phyloP scores from a whole-genome alignment of 2,329 filamentous ascomycete genomes.

The Trichoderma hamatum region DNA sequence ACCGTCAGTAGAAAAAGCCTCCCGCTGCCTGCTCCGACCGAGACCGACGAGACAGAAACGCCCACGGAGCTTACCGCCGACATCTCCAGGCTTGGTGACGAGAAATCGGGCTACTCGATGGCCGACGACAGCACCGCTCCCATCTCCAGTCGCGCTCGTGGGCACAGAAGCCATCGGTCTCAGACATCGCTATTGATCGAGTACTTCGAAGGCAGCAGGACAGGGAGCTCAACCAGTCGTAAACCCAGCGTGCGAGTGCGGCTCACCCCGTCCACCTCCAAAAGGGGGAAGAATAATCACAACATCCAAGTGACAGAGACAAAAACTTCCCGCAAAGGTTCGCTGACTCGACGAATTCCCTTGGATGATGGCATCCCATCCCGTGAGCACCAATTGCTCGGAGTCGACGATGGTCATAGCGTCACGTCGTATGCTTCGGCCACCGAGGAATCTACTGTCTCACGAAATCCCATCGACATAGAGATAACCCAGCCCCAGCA shows the following conservation, averaged over 20 bases:
- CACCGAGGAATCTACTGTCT: conserved; percentile 78
- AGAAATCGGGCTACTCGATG: conserved; percentile 76
- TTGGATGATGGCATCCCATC: conserved; percentile 45
- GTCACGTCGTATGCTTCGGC: conserved; percentile 76
- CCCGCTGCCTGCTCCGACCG: conserved; percentile 78
- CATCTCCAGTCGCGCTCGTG: conserved; percentile 83
- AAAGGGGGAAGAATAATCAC: conserved; percentile 64
- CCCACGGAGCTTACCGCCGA: conserved; percentile 67
- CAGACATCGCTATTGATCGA: conserved; percentile 93
- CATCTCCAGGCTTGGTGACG: conserved; percentile 67
- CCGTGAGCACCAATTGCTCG: conserved; percentile 48
- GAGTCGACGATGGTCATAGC: conserved; percentile 65
- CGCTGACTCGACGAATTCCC: conserved; percentile 57
- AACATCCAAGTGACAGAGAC: conserved; percentile 83
- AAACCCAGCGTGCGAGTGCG: conserved; percentile 79
- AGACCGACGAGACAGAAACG: conserved; percentile 65
- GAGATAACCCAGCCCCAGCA: conserved; percentile 71
- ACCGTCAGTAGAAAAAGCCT: conserved; percentile 59
- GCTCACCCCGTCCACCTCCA: conserved; percentile 81
- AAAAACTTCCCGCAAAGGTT: conserved; percentile 71
- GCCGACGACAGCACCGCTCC: conserved; percentile 81
- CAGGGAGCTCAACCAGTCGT: conserved; percentile 60
- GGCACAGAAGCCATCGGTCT: conserved; percentile 63
- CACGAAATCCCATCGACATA: conserved; percentile 79
- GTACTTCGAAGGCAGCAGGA: conserved; percentile 84